phyloP scores from a whole-genome alignment of 1,284 basidiomycete genomes.

The Caloboletus firmus region DNA sequence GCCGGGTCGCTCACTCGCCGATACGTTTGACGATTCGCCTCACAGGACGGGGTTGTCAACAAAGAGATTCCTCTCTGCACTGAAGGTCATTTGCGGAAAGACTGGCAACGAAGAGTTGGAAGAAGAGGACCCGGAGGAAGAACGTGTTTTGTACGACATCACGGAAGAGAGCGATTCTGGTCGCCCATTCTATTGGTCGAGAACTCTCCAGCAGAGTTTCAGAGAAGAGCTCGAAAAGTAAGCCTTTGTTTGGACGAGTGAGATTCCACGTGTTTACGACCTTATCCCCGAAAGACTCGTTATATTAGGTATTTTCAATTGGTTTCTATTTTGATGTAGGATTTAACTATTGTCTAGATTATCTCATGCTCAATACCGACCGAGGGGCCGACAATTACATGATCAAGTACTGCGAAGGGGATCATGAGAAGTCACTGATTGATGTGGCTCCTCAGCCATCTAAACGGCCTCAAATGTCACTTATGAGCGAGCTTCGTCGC shows the following conservation, averaged over 20 bases:
- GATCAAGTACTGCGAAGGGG: constrained; percentile 82
- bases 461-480: constrained; percentile 61
- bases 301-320: constrained; percentile 58
- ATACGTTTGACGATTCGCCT: constrained; percentile 81
- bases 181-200: constrained; percentile 79
- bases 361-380: constrained; percentile 87
- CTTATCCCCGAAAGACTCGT: constrained; percentile 56
- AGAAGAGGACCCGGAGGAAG: constrained; percentile 67
- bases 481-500: constrained; percentile 64
- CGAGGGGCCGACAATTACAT: constrained; percentile 85
- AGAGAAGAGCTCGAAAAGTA: constrained; percentile 87
- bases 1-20: constrained; percentile 80
- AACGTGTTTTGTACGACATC: constrained; percentile 61
- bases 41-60: constrained; percentile 64
- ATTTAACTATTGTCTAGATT: constrained; percentile 50
- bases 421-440: constrained; percentile 70
- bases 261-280: constrained; percentile 6
- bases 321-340: not conserved
- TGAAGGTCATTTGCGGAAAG: constrained; percentile 77
- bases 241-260: constrained; percentile 22
- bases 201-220: constrained; percentile 74
- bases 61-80: constrained; percentile 63
- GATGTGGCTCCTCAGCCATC: constrained; percentile 75
- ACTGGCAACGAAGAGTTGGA: constrained; percentile 77
- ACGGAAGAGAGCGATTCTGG: constrained; percentile 53